Percentiles rank a stretch among this genome's conserved stretches.
These are phyloP conservation scores for Suillus alpinus DNA, from an alignment of 768 basidiomycete species.

Conservation along the genomic window DNA sequence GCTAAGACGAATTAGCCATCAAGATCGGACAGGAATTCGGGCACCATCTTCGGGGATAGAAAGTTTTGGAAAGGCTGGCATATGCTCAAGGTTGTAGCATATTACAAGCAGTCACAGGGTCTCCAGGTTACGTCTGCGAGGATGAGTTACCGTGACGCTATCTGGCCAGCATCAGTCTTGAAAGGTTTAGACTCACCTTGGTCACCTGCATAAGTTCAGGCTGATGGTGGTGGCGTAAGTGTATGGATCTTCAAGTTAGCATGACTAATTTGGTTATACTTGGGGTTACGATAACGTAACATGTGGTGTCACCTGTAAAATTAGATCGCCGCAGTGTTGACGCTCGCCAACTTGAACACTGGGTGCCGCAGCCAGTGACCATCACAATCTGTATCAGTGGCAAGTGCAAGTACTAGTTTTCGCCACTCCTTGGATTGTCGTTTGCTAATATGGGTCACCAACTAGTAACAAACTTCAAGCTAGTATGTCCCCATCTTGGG, in stretches of 20 bases:
- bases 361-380: not conserved
- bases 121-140: not conserved
- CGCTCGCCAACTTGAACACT: too few relatives aligned
- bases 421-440: not conserved
- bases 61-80: not conserved
- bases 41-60: not conserved
- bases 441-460: not conserved
- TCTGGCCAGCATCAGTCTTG: not conserved
- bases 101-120: not conserved
- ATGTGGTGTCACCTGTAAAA: too few relatives aligned
- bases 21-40: not conserved
- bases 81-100: not conserved
- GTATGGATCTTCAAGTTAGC: too few relatives aligned
- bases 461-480: not conserved
- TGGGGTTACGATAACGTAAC: too few relatives aligned
- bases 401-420: not conserved
- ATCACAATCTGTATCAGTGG: not conserved
- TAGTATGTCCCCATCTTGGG: slow-evolving; percentile 1
- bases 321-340: too few relatives aligned
- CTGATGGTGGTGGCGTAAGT: too few relatives aligned
- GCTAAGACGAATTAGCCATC: not conserved
- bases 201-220: too few relatives aligned
- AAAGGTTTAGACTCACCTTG: too few relatives aligned
- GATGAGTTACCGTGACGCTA: not conserved
- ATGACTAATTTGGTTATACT: too few relatives aligned